Base-by-base conservation (phyloP, 139 green algal species). In the Ettlia oleoabundans region DNA sequence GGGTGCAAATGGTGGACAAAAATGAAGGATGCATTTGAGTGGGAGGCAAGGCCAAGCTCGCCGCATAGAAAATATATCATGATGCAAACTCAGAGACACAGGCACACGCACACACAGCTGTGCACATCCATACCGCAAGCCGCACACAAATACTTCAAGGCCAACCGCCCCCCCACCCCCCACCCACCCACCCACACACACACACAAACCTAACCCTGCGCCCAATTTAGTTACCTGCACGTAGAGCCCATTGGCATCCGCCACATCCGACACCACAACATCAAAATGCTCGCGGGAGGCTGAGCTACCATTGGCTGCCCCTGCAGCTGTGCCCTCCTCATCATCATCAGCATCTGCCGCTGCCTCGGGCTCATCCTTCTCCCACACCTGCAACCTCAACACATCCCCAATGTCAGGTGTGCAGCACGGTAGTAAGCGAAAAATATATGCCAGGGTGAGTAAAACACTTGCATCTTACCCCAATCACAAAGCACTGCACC, bases 241-340 rank as follows among this genome's bases (percentile, higher is more conserved):
- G 77, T 94, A 98, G 87, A 98, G 96, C 42, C 86, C 72, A 41
- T 76, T 89, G 15, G 87, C 92, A 66, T 91, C 89, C 38, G 86
- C 71, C 53, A 98, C 89, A 33, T 98, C 94, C 19, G 95, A 97
- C 40, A 99, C 94, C 22, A 91, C 85, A 47, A 98, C 92, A 43
- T 83, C 55, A 42, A 88, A 30, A 1, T 15, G 64, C 32, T 88
- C 86, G 43, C 76, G 74, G 9, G 51, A n/a, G 58, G 80, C 82
- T 5, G 53, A 66, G 71, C 65, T 51, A 53, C 67, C 66, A 35
- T 80, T 78, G 28, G 78, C 81, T 22, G 55, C 67, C 41, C 63
- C 37, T 3, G 64, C 82, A 7, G 47, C 47, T 15, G 47, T 15
- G 47, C 47, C 15, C 15, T 83, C 78, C 72, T 76, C 63, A 13